Base-by-base conservation (phyloP, 129 eudicot species). In the Artemisia tridentata region DNA sequence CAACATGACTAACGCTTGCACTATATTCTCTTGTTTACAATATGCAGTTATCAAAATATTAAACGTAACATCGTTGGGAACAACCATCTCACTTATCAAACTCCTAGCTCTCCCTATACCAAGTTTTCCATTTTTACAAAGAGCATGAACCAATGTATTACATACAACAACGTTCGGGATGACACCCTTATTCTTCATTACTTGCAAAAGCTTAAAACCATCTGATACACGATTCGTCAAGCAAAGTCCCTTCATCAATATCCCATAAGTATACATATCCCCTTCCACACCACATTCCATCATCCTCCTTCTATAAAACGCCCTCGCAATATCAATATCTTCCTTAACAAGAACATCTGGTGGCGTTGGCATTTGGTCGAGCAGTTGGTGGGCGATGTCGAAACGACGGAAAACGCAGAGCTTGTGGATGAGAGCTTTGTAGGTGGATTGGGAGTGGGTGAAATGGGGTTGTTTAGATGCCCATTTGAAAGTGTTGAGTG, bases 81-180 rank as follows among this genome's bases (percentile, higher is more conserved):
- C 81, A 63, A 41, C 46, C 83, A 95, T 83, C 54, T 90, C 96
- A 45, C 78, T 80, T 89, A 86, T 87, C 78, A 95, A 83, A 47
- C 96, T 95, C 87, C 96, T 84, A 53, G 99, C 96, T 80, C 91
- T 87, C 63, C 93, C 97, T 11, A 90, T 77, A 55, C 93, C 97
- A 63, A 90, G 88, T 74, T 95, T 95, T 11, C 96, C 96, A 69
- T 84, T 84, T 73, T 84, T 95, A 58, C 99, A 95, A 78, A 95
- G 97, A 51, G 88, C 92, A 71, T 95, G 81, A 50, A 95, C 29
- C 76, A 95, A 45, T 1, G 99, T 95, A 56, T 95, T 95, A 73
- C 86, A 95, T 41, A 87, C 71, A 48, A 85, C 88, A 4, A 77
- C 68, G 72, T 84, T 85, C 1, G 91, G 91, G 0, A 55, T 66